These are phyloP conservation scores for Suillus variegatus DNA, from an alignment of 768 basidiomycete genomes.

Conservation along the genomic window DNA sequence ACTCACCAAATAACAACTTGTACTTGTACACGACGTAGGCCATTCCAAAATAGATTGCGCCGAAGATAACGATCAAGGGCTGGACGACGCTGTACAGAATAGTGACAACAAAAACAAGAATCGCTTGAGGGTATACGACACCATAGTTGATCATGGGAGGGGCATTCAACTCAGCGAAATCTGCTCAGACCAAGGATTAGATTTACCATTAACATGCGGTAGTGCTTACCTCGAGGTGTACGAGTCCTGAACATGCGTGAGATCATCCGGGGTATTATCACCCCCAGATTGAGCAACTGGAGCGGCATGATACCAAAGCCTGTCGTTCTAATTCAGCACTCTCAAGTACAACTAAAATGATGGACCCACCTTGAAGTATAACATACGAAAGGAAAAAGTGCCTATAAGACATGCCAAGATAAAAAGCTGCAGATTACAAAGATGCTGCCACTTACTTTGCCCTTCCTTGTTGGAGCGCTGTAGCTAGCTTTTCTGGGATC, in stretches of 20 bases:
- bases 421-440: constrained; percentile 11
- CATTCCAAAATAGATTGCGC: constrained; percentile 94
- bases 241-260: constrained; percentile 77
- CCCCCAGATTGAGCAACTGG: constrained; percentile 89
- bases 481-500: constrained; percentile 90
- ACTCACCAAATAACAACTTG: constrained; percentile 89
- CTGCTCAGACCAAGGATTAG: constrained; percentile 41
- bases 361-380: constrained; percentile 67
- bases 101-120: constrained; percentile 94
- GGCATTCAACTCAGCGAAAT: constrained; percentile 94
- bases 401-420: constrained; percentile 32
- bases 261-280: constrained; percentile 78
- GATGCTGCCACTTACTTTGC: constrained; percentile 50
- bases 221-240: constrained; percentile 79
- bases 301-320: constrained; percentile 94
- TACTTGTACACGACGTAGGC: constrained; percentile 98
- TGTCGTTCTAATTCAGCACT: constrained; percentile 28
- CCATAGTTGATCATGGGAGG: constrained; percentile 99
- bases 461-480: constrained; percentile 74
- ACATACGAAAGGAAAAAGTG: constrained; percentile 88
- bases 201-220: not conserved
- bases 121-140: constrained; percentile 94
- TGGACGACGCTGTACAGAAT: constrained; percentile 95
- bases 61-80: constrained; percentile 92
- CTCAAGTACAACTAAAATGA: not conserved